Percentiles rank a stretch among this genome's conserved stretches.
phyloP scores from a whole-genome alignment of 768 basidiomycete genomes.

The Hydnum rufescens region DNA sequence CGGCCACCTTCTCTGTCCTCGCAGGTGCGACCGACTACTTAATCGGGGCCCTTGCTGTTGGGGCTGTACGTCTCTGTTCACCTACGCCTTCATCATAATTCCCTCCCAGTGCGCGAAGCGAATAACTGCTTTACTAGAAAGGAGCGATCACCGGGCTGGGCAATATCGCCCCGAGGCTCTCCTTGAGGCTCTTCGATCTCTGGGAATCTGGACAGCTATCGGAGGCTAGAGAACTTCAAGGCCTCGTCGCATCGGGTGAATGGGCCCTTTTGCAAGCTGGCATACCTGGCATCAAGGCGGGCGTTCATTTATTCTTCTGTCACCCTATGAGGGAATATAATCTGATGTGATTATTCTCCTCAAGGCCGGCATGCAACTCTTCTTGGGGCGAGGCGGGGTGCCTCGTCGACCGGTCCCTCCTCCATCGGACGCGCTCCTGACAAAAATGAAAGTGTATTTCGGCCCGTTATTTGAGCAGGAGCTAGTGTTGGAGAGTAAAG shows the following conservation, averaged over 20 bases:
- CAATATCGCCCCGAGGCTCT: constrained; percentile 1
- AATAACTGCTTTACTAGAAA: constrained; percentile 3
- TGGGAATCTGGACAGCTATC: constrained; percentile 1
- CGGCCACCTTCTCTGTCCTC: constrained; percentile 9
- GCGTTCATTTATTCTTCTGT: background rate
- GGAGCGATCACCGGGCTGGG: constrained; percentile 9
- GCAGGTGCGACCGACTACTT: constrained; percentile 13
- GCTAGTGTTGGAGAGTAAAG: background rate
- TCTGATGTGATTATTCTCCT: background rate
- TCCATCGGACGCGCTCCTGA: background rate
- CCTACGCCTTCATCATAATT: background rate
- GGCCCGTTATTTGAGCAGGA: background rate
- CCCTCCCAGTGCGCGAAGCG: background rate
- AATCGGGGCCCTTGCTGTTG: background rate
- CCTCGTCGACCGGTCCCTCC: background rate
- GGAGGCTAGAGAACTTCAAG: constrained; percentile 8
- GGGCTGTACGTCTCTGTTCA: constrained; percentile 9
- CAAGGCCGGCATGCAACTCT: background rate
- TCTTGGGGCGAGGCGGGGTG: background rate
- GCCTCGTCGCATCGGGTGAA: constrained; percentile 8
- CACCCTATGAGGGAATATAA: background rate
- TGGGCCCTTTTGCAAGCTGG: constrained; percentile 9
- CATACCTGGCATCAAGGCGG: constrained; percentile 11
- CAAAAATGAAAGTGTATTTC: background rate
- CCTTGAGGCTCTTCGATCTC: constrained; percentile 6